Base-by-base conservation (phyloP, 208 protist genomes). In the Leishmania major region DNA sequence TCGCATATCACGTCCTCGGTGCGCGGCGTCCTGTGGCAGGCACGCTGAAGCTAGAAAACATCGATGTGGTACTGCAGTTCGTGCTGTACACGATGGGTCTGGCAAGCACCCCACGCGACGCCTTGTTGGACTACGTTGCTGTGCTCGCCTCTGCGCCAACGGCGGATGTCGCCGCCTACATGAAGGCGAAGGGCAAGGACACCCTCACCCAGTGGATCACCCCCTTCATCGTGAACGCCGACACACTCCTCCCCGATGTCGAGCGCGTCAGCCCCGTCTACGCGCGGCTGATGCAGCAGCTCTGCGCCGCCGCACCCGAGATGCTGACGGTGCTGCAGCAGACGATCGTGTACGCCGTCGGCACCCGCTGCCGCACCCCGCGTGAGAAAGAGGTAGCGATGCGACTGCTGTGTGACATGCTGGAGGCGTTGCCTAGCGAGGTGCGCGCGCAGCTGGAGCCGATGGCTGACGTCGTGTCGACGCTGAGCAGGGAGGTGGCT, bases 51-150 rank as follows among this genome's bases (percentile, higher is more conserved):
- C 84, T 93, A 31, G 87, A 84, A 62, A 86, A 80, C 51, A 67
- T 85, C 3, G 85, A 90, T 40, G 90, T 90, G 13, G 82, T 84
- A 17, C 53, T 98, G 45, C 89, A 92, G 78, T 73, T 84, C 60
- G 81, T 88, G 53, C 72, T 94, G 57, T 96, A 98, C 86, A 95
- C 87, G 79, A 93, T 95, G 90, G 87, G 86, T 17, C 88, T 98
- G 67, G 92, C 92, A 7, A 89, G 51, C 66, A 89, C 88, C 53
- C 77, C 84, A 15, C 74, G 84, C 45, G 82, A 78, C 55, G 77
- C 83, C 19, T 89, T 90, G 66, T 75, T 83, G 6, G 95, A 94
- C 84, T 92, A 92, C 87, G 76, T 96, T 19, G 79, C 88, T 51
- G 77, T 95, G 31, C 81, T 97, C 40, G 89, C 90, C 40, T 78